Base-by-base conservation (phyloP, 1,284 basidiomycete species). In the Rhodotorula sp. region DNA sequence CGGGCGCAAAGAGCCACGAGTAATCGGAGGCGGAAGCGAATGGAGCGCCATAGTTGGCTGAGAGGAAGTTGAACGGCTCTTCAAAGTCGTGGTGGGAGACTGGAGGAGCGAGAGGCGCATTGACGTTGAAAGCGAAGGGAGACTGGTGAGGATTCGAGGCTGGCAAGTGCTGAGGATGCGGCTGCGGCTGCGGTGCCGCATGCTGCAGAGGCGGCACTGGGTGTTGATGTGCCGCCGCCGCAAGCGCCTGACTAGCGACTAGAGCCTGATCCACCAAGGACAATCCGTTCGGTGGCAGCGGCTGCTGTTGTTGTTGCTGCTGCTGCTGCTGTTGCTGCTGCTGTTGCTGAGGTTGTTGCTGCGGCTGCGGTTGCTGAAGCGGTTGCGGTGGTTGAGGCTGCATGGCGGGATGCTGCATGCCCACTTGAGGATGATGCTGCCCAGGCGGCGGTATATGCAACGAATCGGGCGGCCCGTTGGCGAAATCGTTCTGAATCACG, bases 1-100 rank as follows among this genome's bases (percentile, higher is more conserved):
- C 60, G 14, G 70, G 67, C 23, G 70, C 72, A 51, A 77, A 76
- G 18, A 79, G 71, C 78, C 78, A 79, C 46, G 70, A 69, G 58
- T 75, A 72, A 48, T 77, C 74, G 48, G 64, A 61, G 2, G 70
- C 69, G 7, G 73, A 76, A 10, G 74, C 69, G 62, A 78, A 76
- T 0, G 78, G 74, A 7, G 73, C 72, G 57, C 72, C 75, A 49
- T 74, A 74, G 23, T 69, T 66, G n/a, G 71, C 71, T 5, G 72
- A 70, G 58, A 76, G 65, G 31, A 75, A 69, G 64, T 76, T 67
- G 67, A 76, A 68, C 10, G 75, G 72, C 29, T 71, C 72, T 34
- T 74, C 72, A 39, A 73, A 67, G 49, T 73, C 69, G 64, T 66
- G 65, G 10, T 63, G 70, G 6, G 65, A 66, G 10, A 29, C 47